Evolutionary conservation across 176 grass and related monocot species (phyloP).

Genomic region (Rhipidocladum racemiflorum): DNA sequence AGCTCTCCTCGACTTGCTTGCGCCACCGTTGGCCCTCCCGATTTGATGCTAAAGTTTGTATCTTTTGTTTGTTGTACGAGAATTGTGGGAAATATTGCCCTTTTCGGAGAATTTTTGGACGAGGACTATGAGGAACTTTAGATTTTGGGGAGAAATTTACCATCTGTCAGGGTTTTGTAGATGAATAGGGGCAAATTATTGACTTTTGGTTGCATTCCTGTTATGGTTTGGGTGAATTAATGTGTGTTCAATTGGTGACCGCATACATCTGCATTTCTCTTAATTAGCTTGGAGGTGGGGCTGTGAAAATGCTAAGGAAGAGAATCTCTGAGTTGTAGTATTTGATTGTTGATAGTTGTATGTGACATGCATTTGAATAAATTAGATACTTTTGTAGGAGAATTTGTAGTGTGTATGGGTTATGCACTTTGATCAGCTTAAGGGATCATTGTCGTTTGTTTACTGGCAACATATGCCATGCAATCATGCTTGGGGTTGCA

Average conservation of each 20-base stretch:
- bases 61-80: not conserved
- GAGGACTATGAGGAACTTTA: not conserved
- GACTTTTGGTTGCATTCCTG: not conserved
- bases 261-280: not conserved
- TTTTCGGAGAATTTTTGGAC: not conserved
- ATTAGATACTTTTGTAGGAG: not conserved
- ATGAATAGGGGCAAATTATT: not conserved
- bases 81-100: not conserved
- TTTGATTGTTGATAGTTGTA: not conserved
- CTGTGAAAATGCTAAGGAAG: not conserved
- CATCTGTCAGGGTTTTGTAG: not conserved
- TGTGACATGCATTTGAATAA: not conserved
- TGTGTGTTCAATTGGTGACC: not conserved
- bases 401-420: not conserved
- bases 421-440: not conserved
- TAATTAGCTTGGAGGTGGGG: not conserved
- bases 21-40: slow-evolving; percentile 14
- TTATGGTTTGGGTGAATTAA: not conserved
- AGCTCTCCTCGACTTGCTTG: too few relatives aligned
- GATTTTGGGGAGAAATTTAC: not conserved
- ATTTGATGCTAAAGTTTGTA: not conserved
- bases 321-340: not conserved
- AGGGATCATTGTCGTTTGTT: not conserved
- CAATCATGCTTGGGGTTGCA: not conserved
- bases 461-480: too few relatives aligned